These are phyloP conservation scores for Vigna nakashimae DNA, from an alignment of 306 rosid genomes.

Conservation along the genomic window DNA sequence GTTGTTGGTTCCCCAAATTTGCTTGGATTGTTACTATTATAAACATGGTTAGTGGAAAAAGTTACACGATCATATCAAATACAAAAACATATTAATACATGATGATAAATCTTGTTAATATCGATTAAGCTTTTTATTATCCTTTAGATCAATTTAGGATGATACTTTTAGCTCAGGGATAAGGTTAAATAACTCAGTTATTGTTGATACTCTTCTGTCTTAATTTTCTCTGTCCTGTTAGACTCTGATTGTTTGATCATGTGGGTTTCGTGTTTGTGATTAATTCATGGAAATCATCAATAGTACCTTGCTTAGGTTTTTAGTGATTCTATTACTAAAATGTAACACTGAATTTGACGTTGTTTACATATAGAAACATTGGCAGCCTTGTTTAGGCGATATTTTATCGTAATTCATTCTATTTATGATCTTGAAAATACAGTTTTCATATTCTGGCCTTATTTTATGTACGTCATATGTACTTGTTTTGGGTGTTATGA, in stretches of 20 bases:
- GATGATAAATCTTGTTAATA: background rate
- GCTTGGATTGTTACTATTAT: background rate
- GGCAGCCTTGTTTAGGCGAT: conserved; percentile 26
- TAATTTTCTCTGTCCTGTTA: background rate
- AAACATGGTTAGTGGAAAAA: background rate
- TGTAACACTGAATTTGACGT: conserved; percentile 12
- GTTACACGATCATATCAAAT: background rate
- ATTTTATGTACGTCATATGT: background rate
- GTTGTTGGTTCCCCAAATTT: background rate
- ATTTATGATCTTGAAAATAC: background rate
- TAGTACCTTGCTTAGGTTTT: conserved; percentile 1
- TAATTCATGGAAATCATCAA: background rate
- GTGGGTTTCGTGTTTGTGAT: conserved; percentile 3
- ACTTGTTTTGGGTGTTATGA: conserved; percentile 21
- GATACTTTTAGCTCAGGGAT: background rate
- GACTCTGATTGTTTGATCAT: conserved; percentile 12
- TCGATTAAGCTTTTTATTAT: background rate
- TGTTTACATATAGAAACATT: conserved; percentile 12
- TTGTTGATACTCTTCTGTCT: conserved; percentile 13
- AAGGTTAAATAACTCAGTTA: conserved; percentile 16
- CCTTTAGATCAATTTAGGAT: no score
- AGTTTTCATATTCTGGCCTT: background rate
- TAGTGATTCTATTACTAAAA: background rate
- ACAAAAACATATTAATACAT: background rate
- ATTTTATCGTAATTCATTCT: background rate